Evolutionary conservation across 2,329 filamentous ascomycete species (phyloP).

Genomic region (Thyridium curvatum): DNA sequence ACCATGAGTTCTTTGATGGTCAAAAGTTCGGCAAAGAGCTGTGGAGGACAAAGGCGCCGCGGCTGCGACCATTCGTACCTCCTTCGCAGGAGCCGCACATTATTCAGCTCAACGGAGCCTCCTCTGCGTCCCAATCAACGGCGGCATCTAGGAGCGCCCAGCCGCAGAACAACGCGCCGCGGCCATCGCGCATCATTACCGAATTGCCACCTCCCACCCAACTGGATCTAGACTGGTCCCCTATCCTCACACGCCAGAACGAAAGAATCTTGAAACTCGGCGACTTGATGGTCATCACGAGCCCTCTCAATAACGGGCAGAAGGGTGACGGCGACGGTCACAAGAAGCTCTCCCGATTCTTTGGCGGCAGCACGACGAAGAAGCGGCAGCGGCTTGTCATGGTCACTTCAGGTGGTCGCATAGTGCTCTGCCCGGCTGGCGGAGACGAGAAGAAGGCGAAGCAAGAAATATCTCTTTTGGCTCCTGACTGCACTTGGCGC

Average conservation of each 20-base stretch:
- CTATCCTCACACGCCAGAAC: slow-evolving; percentile 82
- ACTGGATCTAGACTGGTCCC: slow-evolving; percentile 97
- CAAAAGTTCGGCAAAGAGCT: slow-evolving; percentile 75
- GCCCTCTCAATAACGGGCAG: slow-evolving; percentile 69
- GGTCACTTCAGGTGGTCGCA: slow-evolving; percentile 84
- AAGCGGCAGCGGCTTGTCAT: slow-evolving; percentile 91
- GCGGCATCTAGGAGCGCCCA: slow-evolving; percentile 21
- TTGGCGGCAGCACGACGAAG: slow-evolving; percentile 84
- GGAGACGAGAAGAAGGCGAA: slow-evolving; percentile 96
- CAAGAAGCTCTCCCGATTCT: slow-evolving; percentile 90
- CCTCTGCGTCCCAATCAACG: slow-evolving; percentile 20
- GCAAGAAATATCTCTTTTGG: slow-evolving; percentile 79
- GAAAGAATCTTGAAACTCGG: slow-evolving; percentile 93
- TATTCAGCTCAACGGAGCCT: slow-evolving; percentile 64
- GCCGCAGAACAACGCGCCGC: slow-evolving; percentile 39
- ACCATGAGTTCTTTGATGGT: slow-evolving; percentile 90
- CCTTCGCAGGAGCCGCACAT: slow-evolving; percentile 66
- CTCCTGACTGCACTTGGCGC: slow-evolving; percentile 69
- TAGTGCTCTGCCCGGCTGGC: slow-evolving; percentile 83
- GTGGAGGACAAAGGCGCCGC: slow-evolving; percentile 86
- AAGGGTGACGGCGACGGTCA: slow-evolving; percentile 61
- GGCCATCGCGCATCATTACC: slow-evolving; percentile 80
- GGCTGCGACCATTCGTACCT: slow-evolving; percentile 77
- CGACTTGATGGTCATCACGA: slow-evolving; percentile 78
- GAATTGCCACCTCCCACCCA: slow-evolving; percentile 95